Percentiles rank a stretch among this genome's conserved stretches.
phyloP scores from a whole-genome alignment of 139 green algal genomes.

The Chlorella sp. region DNA sequence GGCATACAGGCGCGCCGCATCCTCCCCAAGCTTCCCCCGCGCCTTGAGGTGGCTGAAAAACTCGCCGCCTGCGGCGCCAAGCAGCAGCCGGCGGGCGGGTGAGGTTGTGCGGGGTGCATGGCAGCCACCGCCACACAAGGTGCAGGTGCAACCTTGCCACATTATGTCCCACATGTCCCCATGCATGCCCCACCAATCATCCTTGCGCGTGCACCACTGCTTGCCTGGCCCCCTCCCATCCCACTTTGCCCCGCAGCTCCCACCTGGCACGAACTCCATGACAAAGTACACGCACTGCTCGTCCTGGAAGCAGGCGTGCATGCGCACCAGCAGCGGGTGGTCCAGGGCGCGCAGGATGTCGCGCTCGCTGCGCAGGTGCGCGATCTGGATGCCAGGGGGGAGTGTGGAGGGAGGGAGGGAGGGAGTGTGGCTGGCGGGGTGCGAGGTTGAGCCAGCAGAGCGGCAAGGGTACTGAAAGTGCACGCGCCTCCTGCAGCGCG shows the following conservation, averaged over 20 bases:
- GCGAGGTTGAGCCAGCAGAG: no score
- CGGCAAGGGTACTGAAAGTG: not conserved
- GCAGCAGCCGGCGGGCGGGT: not conserved
- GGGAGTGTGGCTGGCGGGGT: no score
- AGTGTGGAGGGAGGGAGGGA: no score
- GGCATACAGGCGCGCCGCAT: slow-evolving; percentile 67
- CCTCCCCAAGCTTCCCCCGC: slow-evolving; percentile 51
- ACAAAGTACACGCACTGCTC: slow-evolving; percentile 78
- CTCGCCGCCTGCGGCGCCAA: slow-evolving; percentile 43
- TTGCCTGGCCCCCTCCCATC: no score
- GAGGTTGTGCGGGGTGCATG: no score
- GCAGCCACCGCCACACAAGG: no score
- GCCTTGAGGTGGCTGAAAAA: slow-evolving; percentile 65
- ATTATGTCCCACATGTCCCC: no score
- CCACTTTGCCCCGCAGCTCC: no score
- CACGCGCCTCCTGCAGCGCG: not conserved
- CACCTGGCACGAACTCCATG: slow-evolving; percentile 83
- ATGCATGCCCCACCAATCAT: no score
- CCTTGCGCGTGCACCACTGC: no score
- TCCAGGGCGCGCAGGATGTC: slow-evolving; percentile 63
- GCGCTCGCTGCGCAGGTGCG: slow-evolving; percentile 79
- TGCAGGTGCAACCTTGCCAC: no score
- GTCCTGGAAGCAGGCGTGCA: slow-evolving; percentile 79
- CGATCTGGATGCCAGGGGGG: slow-evolving; percentile 50
- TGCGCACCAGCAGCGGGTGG: slow-evolving; percentile 75